phyloP scores from a whole-genome alignment of 768 basidiomycete species.

The Paxillus ammoniavirescens region DNA sequence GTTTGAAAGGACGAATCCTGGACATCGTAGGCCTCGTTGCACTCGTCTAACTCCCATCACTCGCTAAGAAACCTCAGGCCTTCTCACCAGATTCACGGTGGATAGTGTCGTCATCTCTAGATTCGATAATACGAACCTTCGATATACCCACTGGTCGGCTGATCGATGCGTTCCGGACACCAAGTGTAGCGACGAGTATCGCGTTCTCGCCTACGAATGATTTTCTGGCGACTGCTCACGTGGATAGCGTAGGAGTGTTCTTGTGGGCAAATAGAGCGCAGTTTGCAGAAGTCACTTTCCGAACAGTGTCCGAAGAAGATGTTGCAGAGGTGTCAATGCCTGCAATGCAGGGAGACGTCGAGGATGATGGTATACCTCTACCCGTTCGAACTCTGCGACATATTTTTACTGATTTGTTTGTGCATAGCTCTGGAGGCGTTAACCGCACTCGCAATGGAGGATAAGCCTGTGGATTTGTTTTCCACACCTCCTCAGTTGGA shows the following conservation, averaged over 20 bases:
- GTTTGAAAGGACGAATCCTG: conserved; percentile 80
- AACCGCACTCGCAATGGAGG: conserved; percentile 58
- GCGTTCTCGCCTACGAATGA: conserved; percentile 94
- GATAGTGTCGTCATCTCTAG: conserved; percentile 85
- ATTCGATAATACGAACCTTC: conserved; percentile 91
- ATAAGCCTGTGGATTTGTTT: conserved; percentile 66
- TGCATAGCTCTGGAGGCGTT: conserved; percentile 67
- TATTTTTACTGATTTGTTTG: conserved; percentile 6
- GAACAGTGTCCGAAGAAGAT: conserved; percentile 75
- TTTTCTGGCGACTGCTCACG: conserved; percentile 92
- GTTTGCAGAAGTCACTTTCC: conserved; percentile 81
- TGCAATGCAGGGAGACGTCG: conserved; percentile 76
- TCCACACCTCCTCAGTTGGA: conserved; percentile 86
- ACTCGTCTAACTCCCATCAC: background rate
- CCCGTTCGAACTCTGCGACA: background rate
- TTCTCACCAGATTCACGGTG: conserved; percentile 96
- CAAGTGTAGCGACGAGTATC: conserved; percentile 85
- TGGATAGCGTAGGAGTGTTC: conserved; percentile 91
- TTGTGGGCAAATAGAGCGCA: conserved; percentile 99
- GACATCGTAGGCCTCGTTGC: conserved; percentile 66
- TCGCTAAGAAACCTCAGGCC: conserved; percentile 47
- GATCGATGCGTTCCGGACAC: conserved; percentile 88
- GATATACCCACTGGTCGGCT: conserved; percentile 91
- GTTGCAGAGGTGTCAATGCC: conserved; percentile 71
- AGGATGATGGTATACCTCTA: conserved; percentile 69